Conservation (phyloP, 164 flowering plant genomes). For the Vitis vinifera region ASM3070453v1 NC_081805.1:3977501-3978000, state of each 20-base stretch:
- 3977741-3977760: constrained; percentile 42
- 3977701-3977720: constrained; percentile 54
- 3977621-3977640: constrained; percentile 83
- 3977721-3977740: constrained; percentile 29
- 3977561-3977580: constrained; percentile 66
- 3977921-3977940: background rate
- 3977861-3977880: background rate
- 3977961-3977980: too few species aligned
- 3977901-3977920: background rate
- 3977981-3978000: too few species aligned
- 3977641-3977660: constrained; percentile 69
- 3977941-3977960: background rate
- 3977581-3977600: constrained; percentile 90
- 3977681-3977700: constrained; percentile 90
- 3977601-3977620: constrained; percentile 83
- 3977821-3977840: background rate
- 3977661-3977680: constrained; percentile 74
- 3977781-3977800: too few species aligned
- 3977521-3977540: constrained; percentile 18
- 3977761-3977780: background rate
- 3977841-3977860: background rate
- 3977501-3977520: constrained; percentile 22
- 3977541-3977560: constrained; percentile 26
- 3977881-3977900: background rate
- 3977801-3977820: background rate